phyloP scores from a whole-genome alignment of 257 asterid species.

The Orobanche coerulescens region DNA sequence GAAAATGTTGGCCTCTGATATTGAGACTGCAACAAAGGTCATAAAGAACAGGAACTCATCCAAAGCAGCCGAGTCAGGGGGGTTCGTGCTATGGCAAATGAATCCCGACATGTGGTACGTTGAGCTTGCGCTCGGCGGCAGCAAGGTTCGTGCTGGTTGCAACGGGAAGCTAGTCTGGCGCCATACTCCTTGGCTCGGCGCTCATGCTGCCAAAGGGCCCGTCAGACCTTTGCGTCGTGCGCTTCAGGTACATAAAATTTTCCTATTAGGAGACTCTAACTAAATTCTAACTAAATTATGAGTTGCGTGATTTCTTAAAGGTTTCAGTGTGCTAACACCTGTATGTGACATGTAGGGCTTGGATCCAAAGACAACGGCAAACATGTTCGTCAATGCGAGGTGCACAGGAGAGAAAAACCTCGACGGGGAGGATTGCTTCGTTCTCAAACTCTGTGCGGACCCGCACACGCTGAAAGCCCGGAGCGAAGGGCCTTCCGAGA shows the following conservation, averaged over 20 bases:
- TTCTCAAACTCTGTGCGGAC: constrained; percentile 45
- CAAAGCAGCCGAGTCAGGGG: constrained; percentile 42
- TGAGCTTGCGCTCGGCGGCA: constrained; percentile 47
- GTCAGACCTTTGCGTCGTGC: constrained; percentile 54
- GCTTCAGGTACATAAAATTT: constrained; percentile 38
- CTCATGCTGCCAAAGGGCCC: constrained; percentile 56
- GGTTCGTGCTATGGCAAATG: constrained; percentile 58
- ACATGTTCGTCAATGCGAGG: constrained; percentile 44
- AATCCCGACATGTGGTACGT: constrained; percentile 59
- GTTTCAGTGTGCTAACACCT: not conserved
- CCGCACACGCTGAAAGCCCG: constrained; percentile 43
- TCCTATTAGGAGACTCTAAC: not conserved
- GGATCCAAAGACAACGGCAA: constrained; percentile 51
- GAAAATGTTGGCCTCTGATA: constrained; percentile 46
- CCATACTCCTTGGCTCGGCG: constrained; percentile 57
- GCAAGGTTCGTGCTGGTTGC: constrained; percentile 55
- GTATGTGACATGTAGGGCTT: constrained; percentile 30
- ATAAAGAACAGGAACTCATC: constrained; percentile 36
- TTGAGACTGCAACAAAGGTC: constrained; percentile 45
- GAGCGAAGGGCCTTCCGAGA: constrained; percentile 54
- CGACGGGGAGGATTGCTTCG: constrained; percentile 47
- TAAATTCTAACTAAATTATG: too few species aligned
- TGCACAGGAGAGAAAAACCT: constrained; percentile 52
- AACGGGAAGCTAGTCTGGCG: constrained; percentile 55
- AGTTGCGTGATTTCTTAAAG: too few species aligned